Base-by-base conservation (phyloP, 2,329 filamentous ascomycete genomes). In the Pseudogymnoascus sp. region DNA sequence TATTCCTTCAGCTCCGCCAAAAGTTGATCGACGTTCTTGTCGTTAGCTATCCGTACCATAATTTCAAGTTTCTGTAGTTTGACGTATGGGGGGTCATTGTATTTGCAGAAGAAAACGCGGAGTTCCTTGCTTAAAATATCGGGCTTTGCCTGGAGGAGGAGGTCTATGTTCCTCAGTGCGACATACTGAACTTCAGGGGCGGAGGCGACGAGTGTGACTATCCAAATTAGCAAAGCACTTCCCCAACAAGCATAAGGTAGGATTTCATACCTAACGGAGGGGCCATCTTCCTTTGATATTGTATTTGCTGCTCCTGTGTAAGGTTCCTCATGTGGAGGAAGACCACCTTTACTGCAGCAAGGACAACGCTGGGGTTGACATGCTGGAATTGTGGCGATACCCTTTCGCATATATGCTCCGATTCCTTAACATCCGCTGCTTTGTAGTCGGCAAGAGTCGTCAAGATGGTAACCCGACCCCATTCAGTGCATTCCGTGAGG, bases 81-180 rank as follows among this genome's bases (percentile, higher is more conserved):
- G 71, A 99, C 88, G 74, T 99, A 99, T 21, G 92, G 92, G 1
- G 95, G 93, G 70, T 99, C 95, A 74, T 97, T 97, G 80, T 99
- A 99, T 78, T 99, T 99, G 88, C 95, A 99, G 79, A 99, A 99
- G 79, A 99, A 99, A 7, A 99, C 95, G 49, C 95, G 87, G 72
- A 99, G 86, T 76, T 99, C 95, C 76, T 97, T 97, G 81, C 91
- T 96, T 8, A 99, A 82, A 63, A 99, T 97, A 69, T 96, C 93
- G 9, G 95, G 92, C 75, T 97, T 93, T 69, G 96, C 95, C 76
- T 99, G 95, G 25, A 99, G 82, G 5, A 99, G 82, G 36, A 99
- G 85, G 70, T 99, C 95, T 72, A 99, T 99, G 75, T 99, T 99
- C 67, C 93, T 84, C 60, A 99, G 79, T 12, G 95, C 95, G 63